Conservation (phyloP, 2,329 filamentous ascomycete species). For the Fusarium brachygibbosum region DNA sequence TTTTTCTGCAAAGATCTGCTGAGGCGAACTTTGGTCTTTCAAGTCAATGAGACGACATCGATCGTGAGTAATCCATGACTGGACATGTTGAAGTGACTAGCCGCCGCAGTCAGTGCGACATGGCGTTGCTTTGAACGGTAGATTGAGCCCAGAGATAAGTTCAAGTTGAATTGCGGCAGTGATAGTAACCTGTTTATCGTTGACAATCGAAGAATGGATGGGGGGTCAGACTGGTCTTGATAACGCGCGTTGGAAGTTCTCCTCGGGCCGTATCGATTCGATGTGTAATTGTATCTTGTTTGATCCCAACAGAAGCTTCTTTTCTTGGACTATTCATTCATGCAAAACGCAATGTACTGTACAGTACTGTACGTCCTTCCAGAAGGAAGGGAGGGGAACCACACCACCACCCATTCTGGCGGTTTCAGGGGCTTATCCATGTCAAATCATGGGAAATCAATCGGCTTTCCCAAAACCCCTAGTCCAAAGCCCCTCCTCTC, state of each 20-base stretch:
- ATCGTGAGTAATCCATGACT: slow-evolving; percentile 19
- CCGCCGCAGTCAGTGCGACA: slow-evolving; percentile 28
- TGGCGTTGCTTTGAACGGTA: slow-evolving; percentile 25
- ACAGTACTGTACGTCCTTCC: slow-evolving; percentile 25
- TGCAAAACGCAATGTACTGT: slow-evolving; percentile 14
- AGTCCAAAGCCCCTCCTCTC: slow-evolving; percentile 8
- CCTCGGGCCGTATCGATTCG: slow-evolving; percentile 16
- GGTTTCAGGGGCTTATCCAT: slow-evolving; percentile 46
- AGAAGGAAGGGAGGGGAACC: slow-evolving; percentile 34
- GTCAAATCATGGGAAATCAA: slow-evolving; percentile 24
- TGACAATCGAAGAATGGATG: background rate
- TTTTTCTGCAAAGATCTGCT: slow-evolving; percentile 18
- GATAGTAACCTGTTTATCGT: background rate
- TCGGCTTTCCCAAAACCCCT: slow-evolving; percentile 1
- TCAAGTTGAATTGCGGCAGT: background rate
- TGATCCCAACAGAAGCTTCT: too few species aligned
- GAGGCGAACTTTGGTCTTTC: slow-evolving; percentile 1
- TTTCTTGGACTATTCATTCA: slow-evolving; percentile 13
- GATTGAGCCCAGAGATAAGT: slow-evolving; percentile 30
- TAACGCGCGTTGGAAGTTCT: slow-evolving; percentile 19
- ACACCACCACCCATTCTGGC: slow-evolving; percentile 42
- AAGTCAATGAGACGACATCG: slow-evolving; percentile 4
- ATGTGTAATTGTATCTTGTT: too few species aligned
- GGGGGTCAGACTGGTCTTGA: slow-evolving; percentile 6
- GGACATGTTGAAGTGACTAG: slow-evolving; percentile 15